Evolutionary conservation across 2,329 filamentous ascomycete species (phyloP).

Genomic region (Cercospora zeae-maydis): DNA sequence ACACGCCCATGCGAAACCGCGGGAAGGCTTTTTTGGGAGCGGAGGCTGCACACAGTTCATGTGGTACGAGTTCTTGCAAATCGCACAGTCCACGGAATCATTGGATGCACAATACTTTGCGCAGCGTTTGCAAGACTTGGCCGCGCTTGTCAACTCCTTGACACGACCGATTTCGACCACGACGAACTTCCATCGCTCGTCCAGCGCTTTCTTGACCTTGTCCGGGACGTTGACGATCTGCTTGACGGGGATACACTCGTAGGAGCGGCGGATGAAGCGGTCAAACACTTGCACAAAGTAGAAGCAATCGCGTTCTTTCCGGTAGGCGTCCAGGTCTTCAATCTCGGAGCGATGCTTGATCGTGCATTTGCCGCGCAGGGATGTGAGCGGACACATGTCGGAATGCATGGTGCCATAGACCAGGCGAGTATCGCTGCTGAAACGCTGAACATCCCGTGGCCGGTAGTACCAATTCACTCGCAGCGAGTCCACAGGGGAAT

Average conservation of each 20-base stretch:
- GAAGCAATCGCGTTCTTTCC: slow-evolving; percentile 80
- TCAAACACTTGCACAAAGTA: slow-evolving; percentile 98
- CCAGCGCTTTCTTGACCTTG: slow-evolving; percentile 90
- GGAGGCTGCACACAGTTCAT: slow-evolving; percentile 96
- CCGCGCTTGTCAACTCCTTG: slow-evolving; percentile 92
- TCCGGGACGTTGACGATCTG: slow-evolving; percentile 94
- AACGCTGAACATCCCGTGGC: slow-evolving; percentile 90
- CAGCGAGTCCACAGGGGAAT: slow-evolving; percentile 74
- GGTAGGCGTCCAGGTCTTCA: slow-evolving; percentile 73
- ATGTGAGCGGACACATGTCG: slow-evolving; percentile 87
- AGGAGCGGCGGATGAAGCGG: slow-evolving; percentile 95
- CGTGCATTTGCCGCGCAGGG: slow-evolving; percentile 87
- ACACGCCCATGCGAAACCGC: slow-evolving; percentile 97
- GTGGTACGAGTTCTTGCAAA: slow-evolving; percentile 92
- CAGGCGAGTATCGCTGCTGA: slow-evolving; percentile 82
- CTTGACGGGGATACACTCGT: slow-evolving; percentile 89
- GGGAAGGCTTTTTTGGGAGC: slow-evolving; percentile 89
- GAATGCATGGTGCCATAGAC: slow-evolving; percentile 99
- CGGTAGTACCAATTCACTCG: slow-evolving; percentile 98
- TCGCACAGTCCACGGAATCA: slow-evolving; percentile 95
- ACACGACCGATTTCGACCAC: slow-evolving; percentile 89
- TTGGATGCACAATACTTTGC: slow-evolving; percentile 86
- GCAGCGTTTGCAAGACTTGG: slow-evolving; percentile 95
- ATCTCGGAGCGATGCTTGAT: slow-evolving; percentile 89
- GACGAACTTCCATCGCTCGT: slow-evolving; percentile 95